phyloP scores from a whole-genome alignment of 106 monocot species.

The Dendrobium nobile region DNA sequence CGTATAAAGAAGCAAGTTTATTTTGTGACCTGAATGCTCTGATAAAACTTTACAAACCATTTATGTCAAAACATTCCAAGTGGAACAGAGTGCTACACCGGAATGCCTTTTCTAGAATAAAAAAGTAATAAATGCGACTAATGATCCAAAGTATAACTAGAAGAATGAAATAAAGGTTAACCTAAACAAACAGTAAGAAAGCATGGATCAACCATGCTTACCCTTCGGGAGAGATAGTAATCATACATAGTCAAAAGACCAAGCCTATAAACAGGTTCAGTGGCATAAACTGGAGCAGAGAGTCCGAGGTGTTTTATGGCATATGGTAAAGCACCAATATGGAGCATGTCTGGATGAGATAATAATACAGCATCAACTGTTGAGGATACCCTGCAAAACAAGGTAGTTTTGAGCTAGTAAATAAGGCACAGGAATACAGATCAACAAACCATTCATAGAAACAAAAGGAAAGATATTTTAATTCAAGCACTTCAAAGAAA shows the following conservation, averaged over 20 bases:
- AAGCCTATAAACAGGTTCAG: constrained; percentile 87
- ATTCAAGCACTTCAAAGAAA: background rate
- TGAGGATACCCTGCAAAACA: constrained; percentile 54
- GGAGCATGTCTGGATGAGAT: constrained; percentile 85
- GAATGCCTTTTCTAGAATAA: background rate
- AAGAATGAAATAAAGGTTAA: background rate
- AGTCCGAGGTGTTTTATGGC: constrained; percentile 84
- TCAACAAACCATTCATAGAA: background rate
- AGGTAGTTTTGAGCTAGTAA: background rate
- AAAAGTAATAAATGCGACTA: background rate
- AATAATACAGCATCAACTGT: constrained; percentile 78
- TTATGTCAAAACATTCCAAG: background rate
- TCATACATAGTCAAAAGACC: constrained; percentile 97
- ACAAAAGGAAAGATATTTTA: background rate
- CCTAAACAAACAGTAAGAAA: background rate
- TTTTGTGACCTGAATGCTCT: too few species aligned
- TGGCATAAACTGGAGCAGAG: constrained; percentile 83
- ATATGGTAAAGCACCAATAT: constrained; percentile 91
- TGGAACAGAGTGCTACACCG: background rate
- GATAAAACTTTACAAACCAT: too few species aligned
- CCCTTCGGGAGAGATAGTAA: constrained; percentile 74
- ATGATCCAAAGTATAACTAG: background rate
- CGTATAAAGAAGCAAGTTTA: too few species aligned
- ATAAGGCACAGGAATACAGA: background rate
- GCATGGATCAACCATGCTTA: constrained; percentile 19